Percentiles rank a stretch among this genome's conserved stretches.
These are phyloP conservation scores for Aaosphaeria arxii DNA, from an alignment of 2,329 filamentous ascomycete species.

Conservation along the genomic window DNA sequence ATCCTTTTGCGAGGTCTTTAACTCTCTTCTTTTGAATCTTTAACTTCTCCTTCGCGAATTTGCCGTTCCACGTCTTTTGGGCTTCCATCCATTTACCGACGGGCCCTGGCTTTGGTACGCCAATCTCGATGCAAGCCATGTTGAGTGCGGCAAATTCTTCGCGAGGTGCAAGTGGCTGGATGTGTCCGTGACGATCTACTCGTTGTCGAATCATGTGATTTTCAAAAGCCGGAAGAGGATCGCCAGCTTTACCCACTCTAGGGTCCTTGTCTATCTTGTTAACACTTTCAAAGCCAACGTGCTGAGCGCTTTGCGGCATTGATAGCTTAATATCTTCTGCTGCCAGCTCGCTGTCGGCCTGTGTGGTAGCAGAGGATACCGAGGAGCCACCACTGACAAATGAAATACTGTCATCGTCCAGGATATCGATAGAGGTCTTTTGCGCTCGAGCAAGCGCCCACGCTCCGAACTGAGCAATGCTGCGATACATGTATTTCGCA, in stretches of 20 bases:
- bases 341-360: conserved; percentile 14
- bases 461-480: conserved; percentile 87
- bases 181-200: conserved; percentile 73
- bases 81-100: conserved; percentile 79
- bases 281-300: conserved; percentile 17
- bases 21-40: conserved; percentile 71
- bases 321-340: conserved; percentile 20
- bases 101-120: conserved; percentile 74
- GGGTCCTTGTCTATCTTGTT: conserved; percentile 8
- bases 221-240: conserved; percentile 74
- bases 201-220: conserved; percentile 90
- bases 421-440: conserved; percentile 73
- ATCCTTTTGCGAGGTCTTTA: conserved; percentile 69
- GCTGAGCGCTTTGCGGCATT: conserved; percentile 12
- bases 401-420: conserved; percentile 74
- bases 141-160: conserved; percentile 65
- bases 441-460: conserved; percentile 87
- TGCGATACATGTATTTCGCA: conserved; percentile 93
- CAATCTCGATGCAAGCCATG: conserved; percentile 64
- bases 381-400: conserved; percentile 62
- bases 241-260: conserved; percentile 78
- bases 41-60: conserved; percentile 66
- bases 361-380: conserved; percentile 10
- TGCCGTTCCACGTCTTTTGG: conserved; percentile 70
- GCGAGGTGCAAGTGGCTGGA: conserved; percentile 64